A percentile compares a stretch with the other conserved stretches of the same genome.
Evolutionary conservation across 2,329 filamentous ascomycete species (phyloP).

Genomic region (Fusarium sublunatum): DNA sequence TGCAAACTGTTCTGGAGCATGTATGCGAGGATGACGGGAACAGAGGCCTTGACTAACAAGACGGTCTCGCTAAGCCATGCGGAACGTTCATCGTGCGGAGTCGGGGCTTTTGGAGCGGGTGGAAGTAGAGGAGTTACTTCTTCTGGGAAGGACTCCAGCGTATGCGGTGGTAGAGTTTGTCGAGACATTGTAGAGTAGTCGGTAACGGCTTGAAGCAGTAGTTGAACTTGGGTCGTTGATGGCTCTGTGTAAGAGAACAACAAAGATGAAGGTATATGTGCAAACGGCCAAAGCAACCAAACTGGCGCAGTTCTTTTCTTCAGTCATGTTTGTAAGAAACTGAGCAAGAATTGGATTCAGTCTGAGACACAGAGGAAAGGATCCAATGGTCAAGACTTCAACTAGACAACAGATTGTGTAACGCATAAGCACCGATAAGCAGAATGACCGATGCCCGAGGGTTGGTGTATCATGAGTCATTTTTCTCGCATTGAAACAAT

Average conservation of each 20-base stretch:
- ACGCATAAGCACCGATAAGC: constrained; percentile 15
- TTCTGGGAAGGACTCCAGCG: constrained; percentile 13
- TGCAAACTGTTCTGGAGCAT: constrained; percentile 87
- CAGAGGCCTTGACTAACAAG: constrained; percentile 73
- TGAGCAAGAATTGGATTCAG: not conserved
- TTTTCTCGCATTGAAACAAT: constrained; percentile 1
- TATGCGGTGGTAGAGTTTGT: rapidly evolving
- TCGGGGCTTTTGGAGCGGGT: not conserved
- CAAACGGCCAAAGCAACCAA: not conserved
- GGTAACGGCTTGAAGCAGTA: rapidly evolving
- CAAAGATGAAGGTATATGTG: not conserved
- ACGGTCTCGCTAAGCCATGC: constrained; percentile 43
- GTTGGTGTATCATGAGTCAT: not conserved
- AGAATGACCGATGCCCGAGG: not conserved
- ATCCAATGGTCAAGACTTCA: not conserved
- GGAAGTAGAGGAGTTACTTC: constrained; percentile 39
- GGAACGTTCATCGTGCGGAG: not conserved
- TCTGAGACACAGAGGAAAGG: not conserved
- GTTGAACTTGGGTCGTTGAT: not conserved
- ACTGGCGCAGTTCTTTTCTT: not conserved
- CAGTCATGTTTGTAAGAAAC: not conserved
- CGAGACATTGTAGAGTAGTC: not conserved
- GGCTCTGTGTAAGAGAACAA: not conserved
- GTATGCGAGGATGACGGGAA: constrained; percentile 86
- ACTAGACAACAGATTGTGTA: not conserved